Conservation (phyloP, 768 basidiomycete genomes). For the Boletus pseudo-olivaceus region DNA sequence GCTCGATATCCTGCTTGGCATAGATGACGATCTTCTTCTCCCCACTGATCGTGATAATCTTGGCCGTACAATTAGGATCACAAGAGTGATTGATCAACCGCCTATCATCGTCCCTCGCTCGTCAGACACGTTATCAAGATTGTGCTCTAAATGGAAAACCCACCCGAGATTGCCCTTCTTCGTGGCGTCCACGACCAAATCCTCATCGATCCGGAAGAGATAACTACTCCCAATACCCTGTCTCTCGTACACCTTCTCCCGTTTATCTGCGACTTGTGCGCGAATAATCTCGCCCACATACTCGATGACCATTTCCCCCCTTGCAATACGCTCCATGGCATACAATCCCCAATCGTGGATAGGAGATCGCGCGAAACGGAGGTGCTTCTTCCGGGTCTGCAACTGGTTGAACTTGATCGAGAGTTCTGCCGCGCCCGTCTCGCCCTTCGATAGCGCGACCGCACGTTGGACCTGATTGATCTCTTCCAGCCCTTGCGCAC, state of each 20-base stretch:
- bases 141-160: slow-evolving; percentile 24
- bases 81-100: slow-evolving; percentile 99
- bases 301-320: slow-evolving; percentile 99
- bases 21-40: slow-evolving; percentile 99
- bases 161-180: slow-evolving; percentile 99
- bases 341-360: slow-evolving; percentile 99
- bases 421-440: slow-evolving; percentile 65
- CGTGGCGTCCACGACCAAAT: slow-evolving; percentile 96
- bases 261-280: slow-evolving; percentile 91
- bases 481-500: slow-evolving; percentile 91
- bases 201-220: slow-evolving; percentile 96
- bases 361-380: slow-evolving; percentile 90
- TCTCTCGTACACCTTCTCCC: slow-evolving; percentile 95
- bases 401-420: slow-evolving; percentile 98
- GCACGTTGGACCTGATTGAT: slow-evolving; percentile 87
- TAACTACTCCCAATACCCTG: slow-evolving; percentile 98
- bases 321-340: slow-evolving; percentile 92
- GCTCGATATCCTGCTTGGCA: slow-evolving; percentile 92
- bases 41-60: slow-evolving; percentile 86
- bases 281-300: slow-evolving; percentile 98
- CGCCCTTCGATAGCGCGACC: slow-evolving; percentile 71
- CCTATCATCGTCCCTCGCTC: slow-evolving; percentile 37
- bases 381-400: slow-evolving; percentile 95
- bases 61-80: slow-evolving; percentile 89
- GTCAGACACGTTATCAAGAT: slow-evolving; percentile 12